phyloP scores from a whole-genome alignment of 2,329 filamentous ascomycete genomes.

The Fusarium heterosporum region DNA sequence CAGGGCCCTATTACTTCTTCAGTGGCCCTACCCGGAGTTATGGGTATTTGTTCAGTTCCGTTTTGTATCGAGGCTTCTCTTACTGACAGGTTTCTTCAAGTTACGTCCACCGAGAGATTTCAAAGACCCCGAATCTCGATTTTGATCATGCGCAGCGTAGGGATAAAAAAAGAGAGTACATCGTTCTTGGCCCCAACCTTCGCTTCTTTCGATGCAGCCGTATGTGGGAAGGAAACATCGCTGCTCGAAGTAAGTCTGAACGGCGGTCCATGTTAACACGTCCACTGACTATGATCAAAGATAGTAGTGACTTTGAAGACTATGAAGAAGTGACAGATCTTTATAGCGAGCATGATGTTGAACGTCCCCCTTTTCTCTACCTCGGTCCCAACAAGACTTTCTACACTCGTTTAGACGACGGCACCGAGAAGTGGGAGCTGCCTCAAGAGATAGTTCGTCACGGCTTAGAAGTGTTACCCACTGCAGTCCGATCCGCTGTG shows the following conservation, averaged over 20 bases:
- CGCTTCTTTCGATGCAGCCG: slow-evolving; percentile 42
- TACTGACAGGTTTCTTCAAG: slow-evolving; percentile 7
- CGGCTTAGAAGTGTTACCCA: slow-evolving; percentile 19
- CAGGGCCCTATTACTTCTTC: slow-evolving; percentile 38
- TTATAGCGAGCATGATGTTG: slow-evolving; percentile 35
- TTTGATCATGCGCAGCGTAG: slow-evolving; percentile 23
- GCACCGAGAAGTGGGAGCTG: slow-evolving; percentile 35
- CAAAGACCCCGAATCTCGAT: neutral
- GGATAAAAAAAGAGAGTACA: slow-evolving; percentile 18
- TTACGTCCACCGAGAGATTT: slow-evolving; percentile 3
- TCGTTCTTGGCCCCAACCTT: slow-evolving; percentile 36
- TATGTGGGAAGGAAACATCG: slow-evolving; percentile 23
- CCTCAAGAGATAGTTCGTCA: neutral
- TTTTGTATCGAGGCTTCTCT: neutral
- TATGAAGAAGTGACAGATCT: slow-evolving; percentile 34
- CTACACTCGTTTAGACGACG: slow-evolving; percentile 35
- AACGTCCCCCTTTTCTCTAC: slow-evolving; percentile 40
- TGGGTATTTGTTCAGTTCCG: slow-evolving; percentile 15
- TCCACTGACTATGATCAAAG: slow-evolving; percentile 4
- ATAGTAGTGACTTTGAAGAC: slow-evolving; percentile 30
- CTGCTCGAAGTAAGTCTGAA: slow-evolving; percentile 27
- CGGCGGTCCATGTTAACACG: rapidly evolving
- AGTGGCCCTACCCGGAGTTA: slow-evolving; percentile 36
- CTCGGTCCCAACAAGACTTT: slow-evolving; percentile 34
- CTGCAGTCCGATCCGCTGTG: slow-evolving; percentile 14